Percentiles rank a stretch among this genome's conserved stretches.
Conservation (phyloP, 2,329 filamentous ascomycete genomes). For the Hypoxylon sp. region DNA sequence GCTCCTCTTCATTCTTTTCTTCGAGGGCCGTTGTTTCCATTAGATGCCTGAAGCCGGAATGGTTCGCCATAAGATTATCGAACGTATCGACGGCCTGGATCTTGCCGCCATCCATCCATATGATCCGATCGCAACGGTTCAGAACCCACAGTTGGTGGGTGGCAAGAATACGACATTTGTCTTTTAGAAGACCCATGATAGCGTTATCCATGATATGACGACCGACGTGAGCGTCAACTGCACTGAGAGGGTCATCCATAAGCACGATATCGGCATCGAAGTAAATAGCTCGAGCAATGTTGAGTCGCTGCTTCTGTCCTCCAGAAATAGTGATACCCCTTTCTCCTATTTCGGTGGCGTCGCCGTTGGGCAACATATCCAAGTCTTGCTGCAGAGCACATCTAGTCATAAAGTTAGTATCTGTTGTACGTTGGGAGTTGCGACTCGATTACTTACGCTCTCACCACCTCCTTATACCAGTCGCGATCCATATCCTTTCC, state of each 20-base stretch:
- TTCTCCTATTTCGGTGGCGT: constrained; percentile 93
- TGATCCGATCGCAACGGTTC: constrained; percentile 88
- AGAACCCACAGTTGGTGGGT: constrained; percentile 97
- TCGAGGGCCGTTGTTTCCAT: constrained; percentile 87
- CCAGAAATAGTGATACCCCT: constrained; percentile 95
- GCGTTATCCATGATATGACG: constrained; percentile 91
- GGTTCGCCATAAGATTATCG: constrained; percentile 83
- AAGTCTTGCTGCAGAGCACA: constrained; percentile 88
- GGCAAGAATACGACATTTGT: constrained; percentile 91
- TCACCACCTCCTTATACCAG: constrained; percentile 88
- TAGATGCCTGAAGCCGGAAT: constrained; percentile 81
- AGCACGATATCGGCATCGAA: constrained; percentile 75
- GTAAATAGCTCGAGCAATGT: constrained; percentile 87
- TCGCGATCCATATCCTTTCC: constrained; percentile 79
- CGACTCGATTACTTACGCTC: constrained; percentile 66
- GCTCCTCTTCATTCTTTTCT: constrained; percentile 68
- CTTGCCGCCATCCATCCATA: constrained; percentile 90
- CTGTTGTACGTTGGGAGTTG: background rate
- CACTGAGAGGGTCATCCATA: constrained; percentile 76
- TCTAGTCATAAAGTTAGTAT: constrained; percentile 51
- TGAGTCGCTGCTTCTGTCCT: constrained; percentile 93
- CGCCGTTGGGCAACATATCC: constrained; percentile 91
- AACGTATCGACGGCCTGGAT: constrained; percentile 91
- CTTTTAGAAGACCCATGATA: constrained; percentile 86
- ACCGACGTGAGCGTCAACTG: constrained; percentile 77